These are phyloP conservation scores for Lepiota subincarnata DNA, from an alignment of 768 basidiomycete genomes.

Conservation along the genomic window DNA sequence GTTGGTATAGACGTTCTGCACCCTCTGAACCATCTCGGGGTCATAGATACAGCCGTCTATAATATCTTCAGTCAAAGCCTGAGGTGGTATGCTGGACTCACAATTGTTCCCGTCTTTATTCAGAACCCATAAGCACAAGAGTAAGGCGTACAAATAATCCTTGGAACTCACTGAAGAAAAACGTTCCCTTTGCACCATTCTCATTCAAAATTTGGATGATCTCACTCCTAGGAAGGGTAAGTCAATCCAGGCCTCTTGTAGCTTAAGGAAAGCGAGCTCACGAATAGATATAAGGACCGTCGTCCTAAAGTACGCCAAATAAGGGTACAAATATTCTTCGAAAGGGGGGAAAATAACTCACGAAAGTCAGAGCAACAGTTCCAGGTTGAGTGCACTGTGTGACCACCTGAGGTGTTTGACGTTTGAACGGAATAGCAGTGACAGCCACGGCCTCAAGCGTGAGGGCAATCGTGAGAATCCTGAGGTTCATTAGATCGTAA, in stretches of 20 bases:
- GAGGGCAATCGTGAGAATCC: not conserved
- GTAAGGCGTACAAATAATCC: not conserved
- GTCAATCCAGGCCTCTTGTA: not conserved
- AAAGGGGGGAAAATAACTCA: not conserved
- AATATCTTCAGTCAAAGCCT: not conserved
- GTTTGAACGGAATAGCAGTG: not conserved
- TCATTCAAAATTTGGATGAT: constrained; percentile 19
- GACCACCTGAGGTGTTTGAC: not conserved
- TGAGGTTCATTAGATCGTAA: not conserved
- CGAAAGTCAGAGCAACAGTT: constrained; percentile 8
- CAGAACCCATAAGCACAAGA: not conserved
- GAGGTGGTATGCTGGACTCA: constrained; percentile 10
- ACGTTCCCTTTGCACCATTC: constrained; percentile 26
- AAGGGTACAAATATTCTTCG: not conserved
- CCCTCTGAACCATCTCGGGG: constrained; percentile 21
- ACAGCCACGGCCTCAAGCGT: not conserved
- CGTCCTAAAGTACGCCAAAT: constrained; percentile 35
- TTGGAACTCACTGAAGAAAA: constrained; percentile 26
- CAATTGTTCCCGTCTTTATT: constrained; percentile 26
- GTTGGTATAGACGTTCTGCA: constrained; percentile 25
- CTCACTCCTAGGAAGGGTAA: constrained; percentile 15
- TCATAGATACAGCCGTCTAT: constrained; percentile 31
- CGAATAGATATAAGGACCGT: constrained; percentile 38
- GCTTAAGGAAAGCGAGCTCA: constrained; percentile 14
- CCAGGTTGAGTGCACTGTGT: not conserved